A percentile compares a stretch with the other conserved stretches of the same genome.
Conservation (phyloP, 2,329 filamentous ascomycete genomes). For the Onygenales sp. region DNA sequence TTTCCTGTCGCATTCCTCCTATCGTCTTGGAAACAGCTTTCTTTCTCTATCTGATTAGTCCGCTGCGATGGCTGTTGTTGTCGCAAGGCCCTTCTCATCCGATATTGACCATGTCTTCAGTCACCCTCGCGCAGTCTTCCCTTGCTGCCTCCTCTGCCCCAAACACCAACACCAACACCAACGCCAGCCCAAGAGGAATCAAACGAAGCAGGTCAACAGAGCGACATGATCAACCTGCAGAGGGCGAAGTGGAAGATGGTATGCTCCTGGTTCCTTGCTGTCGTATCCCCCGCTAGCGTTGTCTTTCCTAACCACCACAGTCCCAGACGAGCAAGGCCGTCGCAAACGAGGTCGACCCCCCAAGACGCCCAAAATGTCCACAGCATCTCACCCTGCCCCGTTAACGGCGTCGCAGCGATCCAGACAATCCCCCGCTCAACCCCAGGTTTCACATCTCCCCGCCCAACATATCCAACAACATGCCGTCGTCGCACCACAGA, state of each 20-base stretch:
- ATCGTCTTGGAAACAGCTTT: not conserved
- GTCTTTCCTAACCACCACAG: conserved; percentile 23
- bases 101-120: not conserved
- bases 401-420: conserved; percentile 19
- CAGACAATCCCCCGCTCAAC: conserved; percentile 20
- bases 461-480: conserved; percentile 25
- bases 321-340: conserved; percentile 32
- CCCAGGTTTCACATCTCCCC: conserved; percentile 29
- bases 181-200: conserved; percentile 56
- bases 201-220: conserved; percentile 75
- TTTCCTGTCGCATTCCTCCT: not conserved
- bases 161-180: conserved; percentile 26
- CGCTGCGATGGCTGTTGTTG: not conserved
- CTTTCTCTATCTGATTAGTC: not conserved
- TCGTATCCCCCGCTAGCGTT: conserved; percentile 27
- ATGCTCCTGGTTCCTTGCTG: conserved; percentile 26
- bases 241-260: conserved; percentile 63
- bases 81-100: not conserved
- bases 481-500: conserved; percentile 46
- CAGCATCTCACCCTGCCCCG: conserved; percentile 21
- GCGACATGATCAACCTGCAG: conserved; percentile 47
- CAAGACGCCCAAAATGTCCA: conserved; percentile 34
- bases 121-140: conserved; percentile 16
- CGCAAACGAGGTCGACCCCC: conserved; percentile 43
- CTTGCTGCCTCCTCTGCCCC: conserved; percentile 24